Conservation (phyloP, 306 rosid genomes). For the Sicyos edulis region DNA sequence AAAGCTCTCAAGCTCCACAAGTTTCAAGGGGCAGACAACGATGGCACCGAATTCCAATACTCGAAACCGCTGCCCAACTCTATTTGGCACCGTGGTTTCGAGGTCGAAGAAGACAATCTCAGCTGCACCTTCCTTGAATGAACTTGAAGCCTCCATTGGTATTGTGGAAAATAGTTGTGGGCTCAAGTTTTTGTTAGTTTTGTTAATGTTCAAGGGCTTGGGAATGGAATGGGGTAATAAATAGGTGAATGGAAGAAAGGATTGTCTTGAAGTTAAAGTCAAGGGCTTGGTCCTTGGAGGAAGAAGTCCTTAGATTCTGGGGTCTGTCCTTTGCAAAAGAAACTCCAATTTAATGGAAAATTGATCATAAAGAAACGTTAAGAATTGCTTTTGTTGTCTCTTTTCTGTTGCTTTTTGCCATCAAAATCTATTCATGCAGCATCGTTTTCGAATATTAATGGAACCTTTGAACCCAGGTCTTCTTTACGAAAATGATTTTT, state of each 20-base stretch:
- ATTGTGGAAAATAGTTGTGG: not conserved
- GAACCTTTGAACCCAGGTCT: constrained; percentile 14
- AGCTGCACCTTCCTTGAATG: constrained; percentile 36
- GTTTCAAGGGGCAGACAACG: constrained; percentile 57
- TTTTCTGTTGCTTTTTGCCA: constrained; percentile 10
- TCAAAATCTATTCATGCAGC: constrained; percentile 1
- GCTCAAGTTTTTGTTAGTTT: constrained; percentile 14
- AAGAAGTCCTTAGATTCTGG: constrained; percentile 48
- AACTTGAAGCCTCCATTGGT: constrained; percentile 37
- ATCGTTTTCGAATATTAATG: constrained; percentile 20
- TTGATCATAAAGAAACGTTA: constrained; percentile 9
- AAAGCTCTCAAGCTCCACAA: constrained; percentile 69
- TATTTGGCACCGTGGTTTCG: constrained; percentile 86
- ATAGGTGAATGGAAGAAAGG: constrained; percentile 27
- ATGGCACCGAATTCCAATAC: constrained; percentile 89
- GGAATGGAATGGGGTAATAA: constrained; percentile 23
- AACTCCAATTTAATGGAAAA: constrained; percentile 29
- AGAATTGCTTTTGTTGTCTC: constrained; percentile 21
- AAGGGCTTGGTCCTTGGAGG: constrained; percentile 28
- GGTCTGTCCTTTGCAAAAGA: constrained; percentile 34
- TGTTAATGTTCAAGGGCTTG: not conserved
- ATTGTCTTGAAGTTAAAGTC: constrained; percentile 62
- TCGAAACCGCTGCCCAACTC: constrained; percentile 53
- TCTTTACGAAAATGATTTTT: constrained; percentile 14
- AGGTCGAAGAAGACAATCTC: constrained; percentile 90